A percentile compares a stretch with the other conserved stretches of the same genome.
Evolutionary conservation across 1,139 yeast species (phyloP).

Genomic region (Pichia norvegensis): DNA sequence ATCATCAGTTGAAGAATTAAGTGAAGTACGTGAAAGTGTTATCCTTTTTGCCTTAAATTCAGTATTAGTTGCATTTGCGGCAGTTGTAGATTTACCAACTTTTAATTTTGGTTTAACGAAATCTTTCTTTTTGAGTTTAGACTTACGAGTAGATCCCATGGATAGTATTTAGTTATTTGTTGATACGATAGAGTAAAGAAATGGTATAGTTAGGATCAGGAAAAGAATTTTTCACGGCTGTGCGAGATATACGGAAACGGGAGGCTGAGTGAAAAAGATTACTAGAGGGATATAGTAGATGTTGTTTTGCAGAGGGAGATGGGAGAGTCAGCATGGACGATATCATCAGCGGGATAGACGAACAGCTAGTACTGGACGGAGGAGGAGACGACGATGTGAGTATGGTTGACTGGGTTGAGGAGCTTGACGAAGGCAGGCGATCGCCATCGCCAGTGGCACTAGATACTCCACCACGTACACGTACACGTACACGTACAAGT

Average conservation of each 20-base stretch:
- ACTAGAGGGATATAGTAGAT: no score
- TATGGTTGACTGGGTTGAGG: constrained; percentile 11
- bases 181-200: neutral
- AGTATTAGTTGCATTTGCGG: constrained; percentile 74
- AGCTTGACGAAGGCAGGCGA: neutral
- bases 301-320: no score
- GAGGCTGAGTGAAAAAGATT: neutral
- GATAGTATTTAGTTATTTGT: neutral
- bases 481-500: neutral
- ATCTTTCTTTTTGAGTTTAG: constrained; percentile 63
- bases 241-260: neutral
- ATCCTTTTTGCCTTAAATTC: constrained; percentile 69
- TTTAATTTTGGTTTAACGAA: constrained; percentile 73
- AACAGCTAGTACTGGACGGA: neutral
- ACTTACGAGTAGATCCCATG: constrained; percentile 30
- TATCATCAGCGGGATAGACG: neutral
- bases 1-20: constrained; percentile 20
- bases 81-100: constrained; percentile 68
- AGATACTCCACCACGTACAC: neutral
- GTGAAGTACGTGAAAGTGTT: constrained; percentile 21
- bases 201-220: neutral
- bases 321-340: no score
- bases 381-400: constrained; percentile 6
- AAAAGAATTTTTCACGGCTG: neutral
- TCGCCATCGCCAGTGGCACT: neutral